phyloP scores from a whole-genome alignment of 768 basidiomycete species.

The Tephrocybe sp. region DNA sequence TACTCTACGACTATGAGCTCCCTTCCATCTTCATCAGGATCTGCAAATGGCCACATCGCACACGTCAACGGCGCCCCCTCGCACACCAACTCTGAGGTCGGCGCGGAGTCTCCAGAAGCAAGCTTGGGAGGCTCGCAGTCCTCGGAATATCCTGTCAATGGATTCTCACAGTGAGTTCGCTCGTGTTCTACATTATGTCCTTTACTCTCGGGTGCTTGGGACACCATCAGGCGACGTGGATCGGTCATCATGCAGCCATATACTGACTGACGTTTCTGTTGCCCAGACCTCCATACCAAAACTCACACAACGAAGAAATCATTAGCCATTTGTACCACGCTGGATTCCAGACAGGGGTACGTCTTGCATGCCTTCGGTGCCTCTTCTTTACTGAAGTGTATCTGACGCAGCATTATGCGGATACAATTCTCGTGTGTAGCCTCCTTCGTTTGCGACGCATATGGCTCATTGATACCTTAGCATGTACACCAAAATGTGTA shows the following conservation, averaged over 20 bases:
- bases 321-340: slow-evolving; percentile 76
- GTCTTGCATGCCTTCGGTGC: slow-evolving; percentile 22
- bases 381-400: slow-evolving; percentile 8
- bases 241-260: slow-evolving; percentile 11
- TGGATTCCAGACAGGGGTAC: slow-evolving; percentile 79
- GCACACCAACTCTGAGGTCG: slow-evolving; percentile 34
- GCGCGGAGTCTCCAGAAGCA: slow-evolving; percentile 35
- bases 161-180: slow-evolving; percentile 55
- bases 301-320: slow-evolving; percentile 74
- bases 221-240: slow-evolving; percentile 6
- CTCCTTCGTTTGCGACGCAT: slow-evolving; percentile 2
- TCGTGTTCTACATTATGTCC: slow-evolving; percentile 3
- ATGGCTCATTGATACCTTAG: slow-evolving; percentile 31
- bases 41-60: slow-evolving; percentile 50
- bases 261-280: slow-evolving; percentile 13
- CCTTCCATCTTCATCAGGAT: slow-evolving; percentile 37
- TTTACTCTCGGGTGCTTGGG: slow-evolving; percentile 6
- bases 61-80: slow-evolving; percentile 49
- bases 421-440: slow-evolving; percentile 68
- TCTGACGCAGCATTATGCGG: slow-evolving; percentile 68
- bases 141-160: slow-evolving; percentile 49
- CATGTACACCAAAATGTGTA: slow-evolving; percentile 75
- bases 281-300: slow-evolving; percentile 48
- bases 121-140: slow-evolving; percentile 35
- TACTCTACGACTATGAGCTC: slow-evolving; percentile 29